Percentiles rank a stretch among this genome's conserved stretches.
Evolutionary conservation across 371 early-diverging fungal species (phyloP).

Genomic region (Apophysomyces trapeziformis): DNA sequence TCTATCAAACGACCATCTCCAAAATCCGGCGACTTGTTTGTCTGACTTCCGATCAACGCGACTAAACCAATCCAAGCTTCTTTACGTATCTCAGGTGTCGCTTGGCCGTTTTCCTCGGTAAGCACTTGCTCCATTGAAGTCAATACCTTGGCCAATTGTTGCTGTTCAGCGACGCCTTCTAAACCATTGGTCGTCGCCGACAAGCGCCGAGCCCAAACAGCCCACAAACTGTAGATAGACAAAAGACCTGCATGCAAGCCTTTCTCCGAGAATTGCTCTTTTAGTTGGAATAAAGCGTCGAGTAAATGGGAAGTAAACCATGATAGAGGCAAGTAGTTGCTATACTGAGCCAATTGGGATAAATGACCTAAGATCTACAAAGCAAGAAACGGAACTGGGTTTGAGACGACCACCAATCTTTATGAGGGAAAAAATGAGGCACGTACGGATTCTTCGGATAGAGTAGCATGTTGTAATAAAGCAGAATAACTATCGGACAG

Average conservation of each 20-base stretch:
- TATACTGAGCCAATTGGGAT: slow-evolving; percentile 37
- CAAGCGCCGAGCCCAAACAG: slow-evolving; percentile 44
- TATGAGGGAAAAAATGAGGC: neutral
- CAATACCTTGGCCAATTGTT: slow-evolving; percentile 23
- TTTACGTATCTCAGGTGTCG: slow-evolving; percentile 22
- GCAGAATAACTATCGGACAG: slow-evolving; percentile 45
- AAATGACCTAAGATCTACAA: slow-evolving; percentile 34
- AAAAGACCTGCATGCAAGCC: slow-evolving; percentile 6
- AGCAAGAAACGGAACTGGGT: neutral
- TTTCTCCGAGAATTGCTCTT: slow-evolving; percentile 7
- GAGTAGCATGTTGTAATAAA: slow-evolving; percentile 31
- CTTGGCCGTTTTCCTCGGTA: neutral
- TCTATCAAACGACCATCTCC: slow-evolving; percentile 24
- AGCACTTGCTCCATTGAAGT: slow-evolving; percentile 15
- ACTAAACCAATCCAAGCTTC: slow-evolving; percentile 47
- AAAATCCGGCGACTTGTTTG: slow-evolving; percentile 1
- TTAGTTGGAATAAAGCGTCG: slow-evolving; percentile 23
- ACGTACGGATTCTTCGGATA: slow-evolving; percentile 25
- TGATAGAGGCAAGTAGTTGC: slow-evolving; percentile 46
- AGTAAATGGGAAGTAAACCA: slow-evolving; percentile 47
- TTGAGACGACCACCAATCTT: neutral
- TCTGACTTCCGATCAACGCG: slow-evolving; percentile 31
- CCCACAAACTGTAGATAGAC: slow-evolving; percentile 30
- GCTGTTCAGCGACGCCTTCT: slow-evolving; percentile 5
- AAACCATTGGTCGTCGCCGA: slow-evolving; percentile 20